phyloP scores from a whole-genome alignment of 805 yeast species.

The Candida taoyuanica region DNA sequence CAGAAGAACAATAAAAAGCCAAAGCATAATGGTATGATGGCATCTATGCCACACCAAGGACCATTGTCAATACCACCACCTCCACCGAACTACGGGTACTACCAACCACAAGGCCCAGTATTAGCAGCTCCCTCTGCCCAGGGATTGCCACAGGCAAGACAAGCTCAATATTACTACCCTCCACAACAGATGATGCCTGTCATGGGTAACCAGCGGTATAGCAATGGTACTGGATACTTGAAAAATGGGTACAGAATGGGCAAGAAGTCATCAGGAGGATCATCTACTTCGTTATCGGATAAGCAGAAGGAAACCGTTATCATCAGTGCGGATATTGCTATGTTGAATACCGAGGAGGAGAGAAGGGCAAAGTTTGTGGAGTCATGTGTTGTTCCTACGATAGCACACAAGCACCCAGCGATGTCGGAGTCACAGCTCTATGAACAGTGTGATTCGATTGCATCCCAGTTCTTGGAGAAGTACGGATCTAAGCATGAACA shows the following conservation, averaged over 20 bases:
- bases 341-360: constrained; percentile 5
- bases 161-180: constrained; percentile 2
- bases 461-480: constrained; percentile 5
- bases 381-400: constrained; percentile 9
- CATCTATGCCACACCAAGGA: background rate
- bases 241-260: constrained; percentile 4
- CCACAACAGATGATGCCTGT: constrained; percentile 5
- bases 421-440: constrained; percentile 8
- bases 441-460: constrained; percentile 4
- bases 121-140: background rate
- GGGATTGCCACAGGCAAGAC: constrained; percentile 1
- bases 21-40: constrained; percentile 1
- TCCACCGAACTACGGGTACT: too few species aligned
- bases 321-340: constrained; percentile 12
- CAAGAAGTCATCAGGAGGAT: background rate
- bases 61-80: too few species aligned
- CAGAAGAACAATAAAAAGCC: constrained; percentile 53
- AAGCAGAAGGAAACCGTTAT: constrained; percentile 5
- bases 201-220: background rate
- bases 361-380: constrained; percentile 8
- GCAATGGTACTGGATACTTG: constrained; percentile 1
- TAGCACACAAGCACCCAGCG: constrained; percentile 4
- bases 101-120: too few species aligned
- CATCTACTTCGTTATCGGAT: constrained; percentile 1
- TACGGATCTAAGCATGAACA: background rate